Conservation (phyloP, 768 basidiomycete genomes). For the Mycena galopus region DNA sequence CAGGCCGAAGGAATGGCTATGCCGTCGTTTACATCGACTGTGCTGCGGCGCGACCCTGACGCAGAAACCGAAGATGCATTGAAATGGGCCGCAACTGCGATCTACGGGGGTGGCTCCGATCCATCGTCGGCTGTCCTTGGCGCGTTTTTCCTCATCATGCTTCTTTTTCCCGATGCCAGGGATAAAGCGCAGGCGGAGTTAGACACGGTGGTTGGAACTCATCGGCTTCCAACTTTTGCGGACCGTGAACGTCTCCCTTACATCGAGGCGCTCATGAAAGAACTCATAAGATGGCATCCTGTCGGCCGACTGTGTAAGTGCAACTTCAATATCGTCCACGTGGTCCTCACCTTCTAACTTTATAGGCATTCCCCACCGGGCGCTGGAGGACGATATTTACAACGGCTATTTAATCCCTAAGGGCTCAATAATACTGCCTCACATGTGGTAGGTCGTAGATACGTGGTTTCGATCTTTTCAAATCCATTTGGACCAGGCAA, state of each 20-base stretch:
- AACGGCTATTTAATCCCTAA: conserved; percentile 34
- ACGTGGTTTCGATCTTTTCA: neutral
- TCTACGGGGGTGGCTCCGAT: conserved; percentile 51
- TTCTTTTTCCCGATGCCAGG: conserved; percentile 45
- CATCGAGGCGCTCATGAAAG: conserved; percentile 47
- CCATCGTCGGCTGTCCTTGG: conserved; percentile 43
- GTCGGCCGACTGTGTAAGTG: conserved; percentile 44
- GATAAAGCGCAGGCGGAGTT: conserved; percentile 50
- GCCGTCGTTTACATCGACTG: conserved; percentile 57
- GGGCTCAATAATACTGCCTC: conserved; percentile 29
- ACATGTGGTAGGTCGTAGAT: conserved; percentile 21
- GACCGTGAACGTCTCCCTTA: conserved; percentile 47
- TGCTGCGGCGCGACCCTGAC: conserved; percentile 49
- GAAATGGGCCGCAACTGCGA: conserved; percentile 51
- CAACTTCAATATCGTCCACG: conserved; percentile 10
- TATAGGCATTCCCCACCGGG: conserved; percentile 32
- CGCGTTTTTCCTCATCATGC: conserved; percentile 49
- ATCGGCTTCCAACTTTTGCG: conserved; percentile 46
- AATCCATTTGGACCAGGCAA: conserved; percentile 33
- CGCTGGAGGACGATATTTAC: conserved; percentile 41
- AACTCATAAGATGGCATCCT: conserved; percentile 47
- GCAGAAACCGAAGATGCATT: conserved; percentile 54
- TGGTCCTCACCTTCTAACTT: neutral
- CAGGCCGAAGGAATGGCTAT: conserved; percentile 53
- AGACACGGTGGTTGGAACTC: conserved; percentile 45